Conservation (phyloP, 202 grass and related monocot species). For the Panicum hallii region DNA sequence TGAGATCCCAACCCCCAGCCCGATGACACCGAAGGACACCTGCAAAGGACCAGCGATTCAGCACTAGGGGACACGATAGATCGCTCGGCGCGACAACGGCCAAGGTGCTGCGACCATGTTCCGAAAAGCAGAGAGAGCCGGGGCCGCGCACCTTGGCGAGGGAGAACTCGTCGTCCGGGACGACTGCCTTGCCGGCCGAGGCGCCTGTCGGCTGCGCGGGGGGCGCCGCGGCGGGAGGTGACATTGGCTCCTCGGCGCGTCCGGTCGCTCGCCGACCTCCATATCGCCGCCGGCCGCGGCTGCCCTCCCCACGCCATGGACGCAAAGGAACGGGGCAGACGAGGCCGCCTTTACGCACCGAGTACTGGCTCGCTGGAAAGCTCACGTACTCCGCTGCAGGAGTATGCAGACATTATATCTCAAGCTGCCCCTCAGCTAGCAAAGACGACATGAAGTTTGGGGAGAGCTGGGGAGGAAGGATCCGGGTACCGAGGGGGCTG, state of each 20-base stretch:
- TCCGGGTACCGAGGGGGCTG: conserved; percentile 68
- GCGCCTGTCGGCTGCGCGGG: conserved; percentile 24
- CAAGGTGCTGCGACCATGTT: not conserved
- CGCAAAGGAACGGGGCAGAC: too few species aligned
- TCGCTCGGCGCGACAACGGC: not conserved
- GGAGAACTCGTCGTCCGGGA: conserved; percentile 82
- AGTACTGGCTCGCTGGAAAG: conserved; percentile 93
- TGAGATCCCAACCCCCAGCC: conserved; percentile 69
- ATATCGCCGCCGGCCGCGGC: too few species aligned
- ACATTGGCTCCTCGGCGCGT: conserved; percentile 52
- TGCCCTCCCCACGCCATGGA: too few species aligned
- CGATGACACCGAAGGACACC: conserved; percentile 94
- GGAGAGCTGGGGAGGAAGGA: not conserved
- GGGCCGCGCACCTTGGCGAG: conserved; percentile 66
- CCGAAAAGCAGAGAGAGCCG: not conserved
- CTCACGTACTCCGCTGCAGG: conserved; percentile 88
- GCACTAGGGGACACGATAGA: not conserved
- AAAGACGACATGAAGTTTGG: not conserved
- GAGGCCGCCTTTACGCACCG: conserved; percentile 45
- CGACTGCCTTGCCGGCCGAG: conserved; percentile 52
- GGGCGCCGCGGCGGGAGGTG: conserved; percentile 43
- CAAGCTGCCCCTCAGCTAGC: not conserved
- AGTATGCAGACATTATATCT: not conserved
- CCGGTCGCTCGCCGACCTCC: conserved; percentile 25
- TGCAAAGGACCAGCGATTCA: conserved; percentile 33